phyloP scores from a whole-genome alignment of 306 rosid genomes.

The Ceratonia siliqua region DNA sequence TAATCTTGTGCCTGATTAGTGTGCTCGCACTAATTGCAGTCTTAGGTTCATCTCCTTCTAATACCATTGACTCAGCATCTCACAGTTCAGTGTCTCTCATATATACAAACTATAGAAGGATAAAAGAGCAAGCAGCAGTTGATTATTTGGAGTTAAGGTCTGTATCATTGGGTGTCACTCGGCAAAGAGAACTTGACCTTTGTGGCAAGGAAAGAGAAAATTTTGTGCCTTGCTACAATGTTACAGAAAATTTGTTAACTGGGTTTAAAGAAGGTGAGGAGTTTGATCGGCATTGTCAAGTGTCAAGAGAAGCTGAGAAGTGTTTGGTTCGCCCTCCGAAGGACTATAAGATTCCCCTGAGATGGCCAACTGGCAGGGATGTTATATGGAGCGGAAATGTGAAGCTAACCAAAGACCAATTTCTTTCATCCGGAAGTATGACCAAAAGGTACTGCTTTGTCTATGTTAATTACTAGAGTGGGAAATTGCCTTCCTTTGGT shows the following conservation, averaged over 20 bases:
- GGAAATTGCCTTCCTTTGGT: slow-evolving; percentile 15
- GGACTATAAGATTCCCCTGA: slow-evolving; percentile 91
- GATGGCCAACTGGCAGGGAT: slow-evolving; percentile 93
- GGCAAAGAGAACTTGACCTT: slow-evolving; percentile 70
- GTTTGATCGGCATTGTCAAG: slow-evolving; percentile 87
- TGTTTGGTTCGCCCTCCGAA: slow-evolving; percentile 96
- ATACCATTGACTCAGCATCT: slow-evolving; percentile 50
- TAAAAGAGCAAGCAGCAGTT: slow-evolving; percentile 81
- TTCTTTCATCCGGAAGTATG: slow-evolving; percentile 98
- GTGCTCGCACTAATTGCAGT: slow-evolving; percentile 72
- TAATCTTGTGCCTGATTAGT: slow-evolving; percentile 66
- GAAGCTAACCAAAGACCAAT: slow-evolving; percentile 94
- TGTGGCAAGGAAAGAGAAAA: slow-evolving; percentile 91
- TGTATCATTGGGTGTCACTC: slow-evolving; percentile 51
- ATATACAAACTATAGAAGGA: slow-evolving; percentile 81
- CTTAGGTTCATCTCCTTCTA: slow-evolving; percentile 71
- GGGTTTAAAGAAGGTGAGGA: slow-evolving; percentile 86
- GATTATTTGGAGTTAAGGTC: slow-evolving; percentile 82
- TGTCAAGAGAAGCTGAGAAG: slow-evolving; percentile 46
- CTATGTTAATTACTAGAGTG: not conserved
- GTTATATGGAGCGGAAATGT: slow-evolving; percentile 97
- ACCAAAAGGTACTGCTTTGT: slow-evolving; percentile 76
- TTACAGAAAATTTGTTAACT: slow-evolving; percentile 62
- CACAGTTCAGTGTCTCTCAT: slow-evolving; percentile 50
- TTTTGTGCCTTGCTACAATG: slow-evolving; percentile 90